Evolutionary conservation across 2,329 filamentous ascomycete genomes (phyloP).

Genomic region (Blumeriella jaapii): DNA sequence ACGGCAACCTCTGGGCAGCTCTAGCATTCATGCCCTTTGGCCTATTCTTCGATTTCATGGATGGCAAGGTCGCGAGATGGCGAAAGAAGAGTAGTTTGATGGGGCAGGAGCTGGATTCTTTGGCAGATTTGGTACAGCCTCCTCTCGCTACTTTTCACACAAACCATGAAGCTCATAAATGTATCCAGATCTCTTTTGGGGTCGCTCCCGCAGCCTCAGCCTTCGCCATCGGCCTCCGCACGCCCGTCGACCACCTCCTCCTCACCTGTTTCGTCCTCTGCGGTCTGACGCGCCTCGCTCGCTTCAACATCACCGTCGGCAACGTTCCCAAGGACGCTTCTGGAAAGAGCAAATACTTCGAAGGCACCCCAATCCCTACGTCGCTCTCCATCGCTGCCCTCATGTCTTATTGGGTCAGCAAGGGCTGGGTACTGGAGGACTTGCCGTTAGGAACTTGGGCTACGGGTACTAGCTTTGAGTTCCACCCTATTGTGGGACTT

Average conservation of each 20-base stretch:
- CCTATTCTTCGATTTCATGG: constrained; percentile 96
- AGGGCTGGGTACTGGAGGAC: constrained; percentile 66
- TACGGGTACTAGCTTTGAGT: constrained; percentile 58
- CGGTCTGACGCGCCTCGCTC: constrained; percentile 82
- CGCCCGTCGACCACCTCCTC: constrained; percentile 65
- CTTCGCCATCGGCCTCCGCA: constrained; percentile 81
- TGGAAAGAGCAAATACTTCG: constrained; percentile 91
- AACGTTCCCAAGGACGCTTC: constrained; percentile 82
- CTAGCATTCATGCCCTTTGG: constrained; percentile 83
- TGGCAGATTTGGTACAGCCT: constrained; percentile 77
- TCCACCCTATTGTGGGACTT: constrained; percentile 71
- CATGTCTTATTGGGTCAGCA: constrained; percentile 82
- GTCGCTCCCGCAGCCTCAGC: constrained; percentile 79
- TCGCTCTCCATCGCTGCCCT: constrained; percentile 67
- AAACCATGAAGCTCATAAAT: background rate
- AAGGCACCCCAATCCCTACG: constrained; percentile 92
- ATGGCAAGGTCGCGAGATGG: constrained; percentile 94
- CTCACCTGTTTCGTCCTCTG: constrained; percentile 87
- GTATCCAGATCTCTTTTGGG: constrained; percentile 95
- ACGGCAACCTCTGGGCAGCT: constrained; percentile 66
- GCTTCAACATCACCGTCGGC: constrained; percentile 93
- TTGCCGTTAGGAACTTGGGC: constrained; percentile 67
- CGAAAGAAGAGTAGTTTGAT: constrained; percentile 93
- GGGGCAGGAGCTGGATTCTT: constrained; percentile 93
- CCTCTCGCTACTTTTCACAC: no score